These are phyloP conservation scores for Solanum tarijense DNA, from an alignment of 257 asterid species.

Conservation along the genomic window DNA sequence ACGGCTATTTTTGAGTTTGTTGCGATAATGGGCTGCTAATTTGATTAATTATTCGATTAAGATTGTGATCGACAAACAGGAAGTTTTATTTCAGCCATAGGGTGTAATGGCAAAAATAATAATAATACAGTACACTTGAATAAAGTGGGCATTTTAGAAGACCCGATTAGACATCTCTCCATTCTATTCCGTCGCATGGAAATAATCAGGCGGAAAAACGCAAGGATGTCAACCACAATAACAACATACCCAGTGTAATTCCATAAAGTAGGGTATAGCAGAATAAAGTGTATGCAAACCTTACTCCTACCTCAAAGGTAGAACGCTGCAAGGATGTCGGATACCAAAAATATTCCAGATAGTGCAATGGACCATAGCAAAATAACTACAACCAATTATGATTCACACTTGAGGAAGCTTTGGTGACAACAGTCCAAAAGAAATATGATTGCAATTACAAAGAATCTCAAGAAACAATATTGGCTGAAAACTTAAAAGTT, in stretches of 20 bases:
- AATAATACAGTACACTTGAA: too few species aligned
- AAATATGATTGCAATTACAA: not conserved
- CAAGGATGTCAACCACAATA: not conserved
- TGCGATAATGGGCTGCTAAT: not conserved
- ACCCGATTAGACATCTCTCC: not conserved
- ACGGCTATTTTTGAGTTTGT: not conserved
- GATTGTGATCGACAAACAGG: not conserved
- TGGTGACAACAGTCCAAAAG: not conserved
- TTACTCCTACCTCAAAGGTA: not conserved
- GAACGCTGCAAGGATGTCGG: not conserved
- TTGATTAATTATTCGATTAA: not conserved
- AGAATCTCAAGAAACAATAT: not conserved
- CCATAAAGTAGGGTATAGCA: not conserved
- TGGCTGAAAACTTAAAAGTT: not conserved
- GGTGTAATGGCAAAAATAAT: not conserved
- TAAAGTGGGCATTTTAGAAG: not conserved
- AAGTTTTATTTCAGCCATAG: not conserved
- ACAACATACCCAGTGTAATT: not conserved
- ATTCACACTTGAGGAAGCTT: not conserved
- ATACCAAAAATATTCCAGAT: not conserved
- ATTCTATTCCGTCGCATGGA: not conserved
- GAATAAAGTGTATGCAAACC: not conserved
- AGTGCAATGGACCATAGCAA: not conserved
- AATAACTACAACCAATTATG: not conserved
- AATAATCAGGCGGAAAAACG: not conserved